A percentile compares a stretch with the other conserved stretches of the same genome.
phyloP scores from a whole-genome alignment of 805 yeast genomes.

The Pichia heedii region DNA sequence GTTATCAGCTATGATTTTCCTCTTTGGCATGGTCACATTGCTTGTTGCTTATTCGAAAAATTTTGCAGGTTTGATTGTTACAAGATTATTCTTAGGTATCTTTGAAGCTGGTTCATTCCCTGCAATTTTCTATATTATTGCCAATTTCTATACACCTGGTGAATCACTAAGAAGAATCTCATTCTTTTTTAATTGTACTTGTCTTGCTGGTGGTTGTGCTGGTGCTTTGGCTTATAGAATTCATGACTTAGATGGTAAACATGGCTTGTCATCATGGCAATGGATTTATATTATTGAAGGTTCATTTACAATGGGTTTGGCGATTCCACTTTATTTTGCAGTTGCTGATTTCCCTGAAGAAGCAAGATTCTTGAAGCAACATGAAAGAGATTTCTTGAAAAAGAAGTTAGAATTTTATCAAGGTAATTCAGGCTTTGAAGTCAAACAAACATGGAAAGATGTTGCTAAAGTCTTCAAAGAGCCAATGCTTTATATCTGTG shows the following conservation, averaged over 20 bases:
- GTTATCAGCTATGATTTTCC: slow-evolving; percentile 48
- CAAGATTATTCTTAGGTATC: slow-evolving; percentile 58
- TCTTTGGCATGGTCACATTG: slow-evolving; percentile 53
- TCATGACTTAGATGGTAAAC: slow-evolving; percentile 41
- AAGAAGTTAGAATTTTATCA: slow-evolving; percentile 49
- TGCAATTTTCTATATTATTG: slow-evolving; percentile 60
- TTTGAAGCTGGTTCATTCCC: slow-evolving; percentile 71
- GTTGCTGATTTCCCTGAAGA: slow-evolving; percentile 70
- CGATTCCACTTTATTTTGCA: slow-evolving; percentile 31
- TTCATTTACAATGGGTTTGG: slow-evolving; percentile 27
- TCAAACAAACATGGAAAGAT: slow-evolving; percentile 37
- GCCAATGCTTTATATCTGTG: slow-evolving; percentile 47
- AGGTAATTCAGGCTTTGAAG: slow-evolving; percentile 41
- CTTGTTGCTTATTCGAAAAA: slow-evolving; percentile 56
- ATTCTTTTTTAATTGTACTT: slow-evolving; percentile 60
- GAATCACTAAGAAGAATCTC: slow-evolving; percentile 65
- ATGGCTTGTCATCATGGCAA: slow-evolving; percentile 35
- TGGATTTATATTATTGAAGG: slow-evolving; percentile 37
- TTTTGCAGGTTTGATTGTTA: slow-evolving; percentile 50
- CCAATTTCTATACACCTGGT: slow-evolving; percentile 53
- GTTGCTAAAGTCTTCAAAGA: slow-evolving; percentile 47
- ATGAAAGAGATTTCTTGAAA: slow-evolving; percentile 45
- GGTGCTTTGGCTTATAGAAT: slow-evolving; percentile 65
- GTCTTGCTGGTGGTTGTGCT: slow-evolving; percentile 71
- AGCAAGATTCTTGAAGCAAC: slow-evolving; percentile 41